Evolutionary conservation across 2,329 filamentous ascomycete genomes (phyloP).

Genomic region (Arachnopeziza araneosa): DNA sequence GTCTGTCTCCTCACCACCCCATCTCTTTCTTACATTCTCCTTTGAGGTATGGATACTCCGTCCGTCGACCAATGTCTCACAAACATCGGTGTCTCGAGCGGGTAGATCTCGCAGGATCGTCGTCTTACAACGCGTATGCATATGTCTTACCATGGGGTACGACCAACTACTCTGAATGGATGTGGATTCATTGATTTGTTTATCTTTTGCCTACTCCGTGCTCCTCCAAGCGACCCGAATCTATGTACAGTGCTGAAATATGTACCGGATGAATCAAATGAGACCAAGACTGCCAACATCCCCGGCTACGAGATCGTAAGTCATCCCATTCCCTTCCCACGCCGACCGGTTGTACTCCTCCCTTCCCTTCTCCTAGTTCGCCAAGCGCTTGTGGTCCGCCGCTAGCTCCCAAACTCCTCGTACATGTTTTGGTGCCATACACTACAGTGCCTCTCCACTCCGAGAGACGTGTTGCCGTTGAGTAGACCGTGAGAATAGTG

Average conservation of each 20-base stretch:
- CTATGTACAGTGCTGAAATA: not conserved
- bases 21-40: too few relatives aligned
- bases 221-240: not conserved
- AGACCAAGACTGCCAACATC: not conserved
- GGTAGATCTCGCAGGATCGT: not conserved
- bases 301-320: not conserved
- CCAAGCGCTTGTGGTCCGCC: not conserved
- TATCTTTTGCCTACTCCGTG: not conserved
- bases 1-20: too few relatives aligned
- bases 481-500: not conserved
- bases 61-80: not conserved
- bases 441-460: not conserved
- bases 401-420: not conserved
- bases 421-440: not conserved
- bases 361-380: not conserved
- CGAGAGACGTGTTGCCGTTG: not conserved
- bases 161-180: not conserved
- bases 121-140: too few relatives aligned
- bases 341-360: not conserved
- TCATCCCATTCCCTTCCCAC: not conserved
- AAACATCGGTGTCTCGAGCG: not conserved
- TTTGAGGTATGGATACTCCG: too few relatives aligned
- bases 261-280: not conserved
- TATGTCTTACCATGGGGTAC: too few relatives aligned
- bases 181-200: not conserved